Evolutionary conservation across 768 basidiomycete genomes (phyloP), one percentile per base, ranked within the genome.

Genomic region (Gautieria morchelliformis): DNA sequence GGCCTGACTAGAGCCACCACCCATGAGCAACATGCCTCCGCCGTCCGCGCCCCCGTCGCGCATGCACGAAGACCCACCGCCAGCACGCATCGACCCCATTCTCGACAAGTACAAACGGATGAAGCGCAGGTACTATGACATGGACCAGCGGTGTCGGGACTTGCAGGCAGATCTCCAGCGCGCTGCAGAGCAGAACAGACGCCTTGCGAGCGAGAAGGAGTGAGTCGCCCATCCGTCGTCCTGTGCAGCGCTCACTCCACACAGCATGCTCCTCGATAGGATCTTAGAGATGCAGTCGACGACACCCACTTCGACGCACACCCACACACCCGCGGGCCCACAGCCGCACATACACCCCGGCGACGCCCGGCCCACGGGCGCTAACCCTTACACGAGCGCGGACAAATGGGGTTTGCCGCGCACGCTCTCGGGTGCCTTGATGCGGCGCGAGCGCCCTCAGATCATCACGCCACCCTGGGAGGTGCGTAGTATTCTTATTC

Each of bases 121-220:
- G 27, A 56, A 56, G 24, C 55, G 55, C 17, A 42, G 40, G 22
- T 56, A 46, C 24, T 7, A 22, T 30, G 55, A 56, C 8, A 56
- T 56, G 44, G 55, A 56, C 30, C 55, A 56, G 17, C 44, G 47
- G 3, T 56, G 22, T 33, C 12, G 15, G 2, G 45, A 20, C 2
- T 12, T 56, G 20, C 47, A 20, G 9, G 22, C 30, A 9, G 55
- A 56, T 33, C 42, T 56, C 40, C 42, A 56, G 30, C 55, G 55
- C 20, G 55, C 55, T 22, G 33, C 32, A 46, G 55, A 56, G 55
- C 55, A 56, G 22, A 56, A 56, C 46, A 42, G 55, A 30, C 20
- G 55, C 30, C 33, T 56, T 17, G 37, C 10, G 10, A 44, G 45
- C 5, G 55, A 56, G 46, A 20, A 40, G 42, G 55, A 56, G 55